Conservation (phyloP, 2,329 filamentous ascomycete genomes). For the Colletotrichum brevisporum region DNA sequence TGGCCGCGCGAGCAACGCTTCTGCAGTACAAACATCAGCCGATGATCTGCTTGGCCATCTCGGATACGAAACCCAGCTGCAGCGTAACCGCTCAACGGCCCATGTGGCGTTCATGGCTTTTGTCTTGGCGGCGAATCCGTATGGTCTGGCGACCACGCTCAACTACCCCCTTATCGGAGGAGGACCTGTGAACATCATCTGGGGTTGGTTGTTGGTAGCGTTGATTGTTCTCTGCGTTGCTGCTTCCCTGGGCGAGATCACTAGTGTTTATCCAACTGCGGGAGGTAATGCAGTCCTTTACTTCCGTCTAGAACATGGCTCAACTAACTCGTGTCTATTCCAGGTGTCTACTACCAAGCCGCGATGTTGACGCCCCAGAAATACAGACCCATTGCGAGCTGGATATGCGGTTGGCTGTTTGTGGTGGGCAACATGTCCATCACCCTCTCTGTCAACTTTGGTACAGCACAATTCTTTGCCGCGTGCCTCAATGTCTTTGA, state of each 20-base stretch:
- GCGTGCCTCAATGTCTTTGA: slow-evolving; percentile 70
- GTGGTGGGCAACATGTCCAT: slow-evolving; percentile 87
- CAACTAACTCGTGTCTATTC: slow-evolving; percentile 13
- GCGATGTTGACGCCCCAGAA: slow-evolving; percentile 77
- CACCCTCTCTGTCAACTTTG: slow-evolving; percentile 83
- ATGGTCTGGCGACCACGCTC: slow-evolving; percentile 79
- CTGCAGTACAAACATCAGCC: slow-evolving; percentile 54
- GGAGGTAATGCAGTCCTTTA: slow-evolving; percentile 62
- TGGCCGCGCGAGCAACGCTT: no score
- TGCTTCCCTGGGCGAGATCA: slow-evolving; percentile 79
- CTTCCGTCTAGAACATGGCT: slow-evolving; percentile 22
- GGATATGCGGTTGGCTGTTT: slow-evolving; percentile 83
- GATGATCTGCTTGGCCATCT: slow-evolving; percentile 74
- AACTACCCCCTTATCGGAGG: slow-evolving; percentile 77
- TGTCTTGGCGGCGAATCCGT: slow-evolving; percentile 81
- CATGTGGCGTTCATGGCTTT: slow-evolving; percentile 84
- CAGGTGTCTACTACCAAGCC: slow-evolving; percentile 80
- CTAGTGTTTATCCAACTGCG: slow-evolving; percentile 80
- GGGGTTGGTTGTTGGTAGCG: slow-evolving; percentile 80
- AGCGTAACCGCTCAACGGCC: slow-evolving; percentile 75
- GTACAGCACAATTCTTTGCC: slow-evolving; percentile 76
- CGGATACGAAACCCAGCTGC: slow-evolving; percentile 76
- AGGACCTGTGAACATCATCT: slow-evolving; percentile 78
- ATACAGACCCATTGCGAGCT: slow-evolving; percentile 75
- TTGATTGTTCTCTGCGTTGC: slow-evolving; percentile 80